Evolutionary conservation across 352 stramenopile genomes (phyloP).

Genomic region (Blastocystis sp.): DNA sequence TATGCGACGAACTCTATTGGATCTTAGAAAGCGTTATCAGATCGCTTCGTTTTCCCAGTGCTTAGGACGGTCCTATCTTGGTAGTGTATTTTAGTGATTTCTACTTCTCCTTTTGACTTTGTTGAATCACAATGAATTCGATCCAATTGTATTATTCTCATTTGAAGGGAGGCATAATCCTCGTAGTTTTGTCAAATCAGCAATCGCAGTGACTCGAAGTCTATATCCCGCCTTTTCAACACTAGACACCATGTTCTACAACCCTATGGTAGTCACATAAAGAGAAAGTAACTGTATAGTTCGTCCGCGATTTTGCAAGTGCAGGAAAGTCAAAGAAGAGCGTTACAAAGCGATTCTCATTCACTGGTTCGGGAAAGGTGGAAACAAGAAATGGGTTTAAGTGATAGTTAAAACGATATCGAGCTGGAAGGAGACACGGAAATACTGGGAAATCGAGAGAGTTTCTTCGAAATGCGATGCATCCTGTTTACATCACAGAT

Average conservation of each 20-base stretch:
- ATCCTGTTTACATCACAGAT: background rate
- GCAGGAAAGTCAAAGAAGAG: constrained; percentile 21
- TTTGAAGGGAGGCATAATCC: background rate
- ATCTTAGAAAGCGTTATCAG: too few species aligned
- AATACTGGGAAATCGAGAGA: constrained; percentile 24
- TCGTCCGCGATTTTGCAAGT: background rate
- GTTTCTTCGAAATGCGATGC: background rate
- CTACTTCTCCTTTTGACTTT: background rate
- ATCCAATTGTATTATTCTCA: background rate
- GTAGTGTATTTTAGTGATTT: too few species aligned
- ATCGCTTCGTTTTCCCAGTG: too few species aligned
- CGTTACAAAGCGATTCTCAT: constrained; percentile 3
- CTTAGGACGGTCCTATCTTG: too few species aligned
- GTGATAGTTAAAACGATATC: constrained; percentile 6
- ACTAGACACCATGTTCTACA: background rate
- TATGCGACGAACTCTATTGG: too few species aligned
- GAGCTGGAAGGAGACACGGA: constrained; percentile 9
- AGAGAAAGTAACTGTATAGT: background rate
- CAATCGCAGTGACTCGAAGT: background rate
- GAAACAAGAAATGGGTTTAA: background rate
- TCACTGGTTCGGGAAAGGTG: constrained; percentile 38
- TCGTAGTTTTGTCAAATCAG: background rate
- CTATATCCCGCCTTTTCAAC: background rate
- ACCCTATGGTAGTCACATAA: background rate
- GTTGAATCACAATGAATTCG: constrained; percentile 2